Evolutionary conservation across 2,329 filamentous ascomycete species (phyloP), one percentile per base, ranked within the genome.

Genomic region (Colletotrichum sp.): DNA sequence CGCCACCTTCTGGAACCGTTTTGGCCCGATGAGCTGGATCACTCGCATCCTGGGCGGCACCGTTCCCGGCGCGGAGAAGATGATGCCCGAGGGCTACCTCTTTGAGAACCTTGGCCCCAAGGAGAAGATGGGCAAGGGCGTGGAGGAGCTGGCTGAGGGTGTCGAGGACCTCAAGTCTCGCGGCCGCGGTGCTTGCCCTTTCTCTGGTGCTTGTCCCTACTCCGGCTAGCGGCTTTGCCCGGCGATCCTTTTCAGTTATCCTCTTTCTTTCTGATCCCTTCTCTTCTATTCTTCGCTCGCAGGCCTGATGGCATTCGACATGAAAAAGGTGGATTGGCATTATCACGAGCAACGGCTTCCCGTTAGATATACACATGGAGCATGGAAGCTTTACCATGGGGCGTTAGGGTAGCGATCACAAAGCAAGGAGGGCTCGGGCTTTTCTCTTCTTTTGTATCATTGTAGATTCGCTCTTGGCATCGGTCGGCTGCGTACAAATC

Each of bases 21-120:
- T 90, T 92, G 91, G 90, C 3, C 92, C 89, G 0, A 82, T 83
- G 75, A 92, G 88, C 0, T 88, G 88, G 87, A 73, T 90, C 6
- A 81, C 85, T 24, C 82, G 88, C 80, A 65, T 85, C 9, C 78
- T 82, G 62, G 89, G 89, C 10, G 88, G 86, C 2, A 84, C 84
- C 34, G 76, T 90, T 2, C 89, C 90, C 3, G 88, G 88, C 5
- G 84, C 86, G 30, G 79, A 84, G 2, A 79, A 80, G 44, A 86
- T 87, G 80, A 83, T 87, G 80, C 84, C 89, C 0, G 81, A 89
- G 26, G 90, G 90, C 0, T 93, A 92, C 79, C 78, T 86, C 4
- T 88, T 91, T 60, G 85, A 88, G 24, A 91, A 95, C 65, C 82
- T 95, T 21, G 94, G 94, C 0, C 94, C 94, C 0, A 85, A 82